Evolutionary conservation across 805 yeast genomes (phyloP).

Genomic region (Starmerella stigmatis): DNA sequence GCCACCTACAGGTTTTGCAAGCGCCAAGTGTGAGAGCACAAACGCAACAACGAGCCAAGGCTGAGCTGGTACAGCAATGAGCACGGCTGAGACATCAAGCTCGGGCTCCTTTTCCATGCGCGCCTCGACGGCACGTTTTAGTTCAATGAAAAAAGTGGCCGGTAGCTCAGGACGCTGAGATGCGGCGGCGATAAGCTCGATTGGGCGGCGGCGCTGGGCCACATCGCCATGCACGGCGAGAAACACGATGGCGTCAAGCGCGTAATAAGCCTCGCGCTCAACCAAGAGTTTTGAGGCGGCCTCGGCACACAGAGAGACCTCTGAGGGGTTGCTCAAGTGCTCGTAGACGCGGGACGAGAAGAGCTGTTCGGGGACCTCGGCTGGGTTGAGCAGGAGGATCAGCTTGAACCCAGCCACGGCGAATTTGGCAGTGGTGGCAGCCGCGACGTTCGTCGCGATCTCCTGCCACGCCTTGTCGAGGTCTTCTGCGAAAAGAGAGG

Average conservation of each 20-base stretch:
- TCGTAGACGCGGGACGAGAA: slow-evolving; percentile 19
- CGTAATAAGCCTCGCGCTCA: neutral
- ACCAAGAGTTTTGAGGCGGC: slow-evolving; percentile 8
- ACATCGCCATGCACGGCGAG: neutral
- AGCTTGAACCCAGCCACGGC: slow-evolving; percentile 48
- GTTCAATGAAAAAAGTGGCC: neutral
- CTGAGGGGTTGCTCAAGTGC: slow-evolving; percentile 16
- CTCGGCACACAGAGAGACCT: slow-evolving; percentile 12
- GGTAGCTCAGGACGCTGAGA: neutral
- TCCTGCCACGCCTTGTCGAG: slow-evolving; percentile 14
- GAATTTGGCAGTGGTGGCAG: slow-evolving; percentile 25
- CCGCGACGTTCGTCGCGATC: slow-evolving; percentile 15
- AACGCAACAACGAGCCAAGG: slow-evolving; percentile 33
- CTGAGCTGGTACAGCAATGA: slow-evolving; percentile 3
- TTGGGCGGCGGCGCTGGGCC: neutral
- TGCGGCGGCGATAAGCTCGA: neutral
- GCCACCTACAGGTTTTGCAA: slow-evolving; percentile 37
- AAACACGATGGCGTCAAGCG: neutral
- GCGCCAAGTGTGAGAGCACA: slow-evolving; percentile 37
- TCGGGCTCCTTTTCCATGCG: neutral
- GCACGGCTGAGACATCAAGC: slow-evolving; percentile 7
- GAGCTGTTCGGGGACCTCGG: slow-evolving; percentile 10
- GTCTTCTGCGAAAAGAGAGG: slow-evolving; percentile 20
- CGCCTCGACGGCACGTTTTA: slow-evolving; percentile 1
- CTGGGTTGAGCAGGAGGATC: slow-evolving; percentile 22